A percentile compares a stretch with the other conserved stretches of the same genome.
These are phyloP conservation scores for Citrus sp. DNA, from an alignment of 345 rosid genomes.

Conservation along the genomic window DNA sequence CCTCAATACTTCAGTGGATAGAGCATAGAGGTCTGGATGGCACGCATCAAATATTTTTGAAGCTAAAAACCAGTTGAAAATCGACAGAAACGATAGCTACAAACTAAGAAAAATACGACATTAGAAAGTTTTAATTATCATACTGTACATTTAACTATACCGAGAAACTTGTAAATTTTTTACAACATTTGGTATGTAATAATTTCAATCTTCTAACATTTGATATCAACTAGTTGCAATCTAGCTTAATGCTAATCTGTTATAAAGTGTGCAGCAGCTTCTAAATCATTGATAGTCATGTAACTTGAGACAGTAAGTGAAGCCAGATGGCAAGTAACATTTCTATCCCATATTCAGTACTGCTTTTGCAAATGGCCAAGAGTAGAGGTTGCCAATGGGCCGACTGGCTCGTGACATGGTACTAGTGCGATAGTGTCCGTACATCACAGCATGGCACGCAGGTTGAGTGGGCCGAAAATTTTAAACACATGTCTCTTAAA, in stretches of 20 bases:
- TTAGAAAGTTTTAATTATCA: not conserved
- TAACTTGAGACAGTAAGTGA: too few species aligned
- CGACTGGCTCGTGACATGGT: too few species aligned
- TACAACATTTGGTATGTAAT: too few species aligned
- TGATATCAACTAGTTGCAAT: not conserved
- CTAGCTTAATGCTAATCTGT: not conserved
- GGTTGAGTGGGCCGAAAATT: too few species aligned
- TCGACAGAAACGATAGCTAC: not conserved
- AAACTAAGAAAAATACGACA: not conserved
- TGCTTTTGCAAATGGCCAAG: too few species aligned
- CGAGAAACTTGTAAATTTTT: not conserved
- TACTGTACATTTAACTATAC: not conserved
- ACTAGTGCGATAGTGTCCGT: too few species aligned
- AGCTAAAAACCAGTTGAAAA: not conserved
- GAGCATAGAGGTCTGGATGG: not conserved
- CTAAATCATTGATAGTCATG: too few species aligned
- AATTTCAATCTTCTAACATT: not conserved
- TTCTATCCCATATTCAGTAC: too few species aligned
- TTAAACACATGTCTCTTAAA: rapidly evolving
- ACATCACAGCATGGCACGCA: too few species aligned
- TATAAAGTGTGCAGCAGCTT: not conserved
- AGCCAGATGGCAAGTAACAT: too few species aligned
- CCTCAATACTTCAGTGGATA: not conserved
- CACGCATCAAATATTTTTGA: not conserved
- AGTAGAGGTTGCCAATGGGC: too few species aligned